phyloP scores from a whole-genome alignment of 441 rosid genomes.

The Mallotus japonicus region DNA sequence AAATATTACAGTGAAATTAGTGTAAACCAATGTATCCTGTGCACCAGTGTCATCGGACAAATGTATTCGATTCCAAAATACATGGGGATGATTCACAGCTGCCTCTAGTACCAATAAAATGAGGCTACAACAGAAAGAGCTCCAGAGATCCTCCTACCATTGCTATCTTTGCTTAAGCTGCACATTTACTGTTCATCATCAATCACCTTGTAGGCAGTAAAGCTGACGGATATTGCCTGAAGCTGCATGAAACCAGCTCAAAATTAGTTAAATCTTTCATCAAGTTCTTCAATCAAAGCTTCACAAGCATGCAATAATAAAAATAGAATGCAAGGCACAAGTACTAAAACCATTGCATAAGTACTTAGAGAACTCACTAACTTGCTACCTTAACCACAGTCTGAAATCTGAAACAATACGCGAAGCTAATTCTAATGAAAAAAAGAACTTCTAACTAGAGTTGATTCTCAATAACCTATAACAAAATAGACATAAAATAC shows the following conservation, averaged over 20 bases:
- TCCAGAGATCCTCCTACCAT: constrained; percentile 22
- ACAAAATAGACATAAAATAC: no score
- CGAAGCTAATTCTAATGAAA: no score
- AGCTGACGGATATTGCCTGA: constrained; percentile 97
- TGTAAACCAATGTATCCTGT: constrained; percentile 31
- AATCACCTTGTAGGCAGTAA: constrained; percentile 92
- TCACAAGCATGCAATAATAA: neutral
- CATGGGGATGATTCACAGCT: constrained; percentile 30
- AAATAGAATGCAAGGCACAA: neutral
- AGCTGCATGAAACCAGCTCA: constrained; percentile 43
- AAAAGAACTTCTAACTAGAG: no score
- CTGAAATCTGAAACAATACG: no score
- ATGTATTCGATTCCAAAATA: constrained; percentile 29
- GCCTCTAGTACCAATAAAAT: constrained; percentile 27
- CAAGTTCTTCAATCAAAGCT: neutral
- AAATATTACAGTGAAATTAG: constrained; percentile 48
- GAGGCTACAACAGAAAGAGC: constrained; percentile 29
- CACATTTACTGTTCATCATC: constrained; percentile 12
- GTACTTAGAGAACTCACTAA: neutral
- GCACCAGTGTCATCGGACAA: constrained; percentile 36
- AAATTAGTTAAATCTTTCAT: neutral
- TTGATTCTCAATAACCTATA: no score
- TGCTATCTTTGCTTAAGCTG: constrained; percentile 20
- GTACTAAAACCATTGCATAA: neutral
- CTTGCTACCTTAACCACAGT: no score